Conservation (phyloP, 345 rosid genomes). For the Lagerstroemia speciosa region DNA sequence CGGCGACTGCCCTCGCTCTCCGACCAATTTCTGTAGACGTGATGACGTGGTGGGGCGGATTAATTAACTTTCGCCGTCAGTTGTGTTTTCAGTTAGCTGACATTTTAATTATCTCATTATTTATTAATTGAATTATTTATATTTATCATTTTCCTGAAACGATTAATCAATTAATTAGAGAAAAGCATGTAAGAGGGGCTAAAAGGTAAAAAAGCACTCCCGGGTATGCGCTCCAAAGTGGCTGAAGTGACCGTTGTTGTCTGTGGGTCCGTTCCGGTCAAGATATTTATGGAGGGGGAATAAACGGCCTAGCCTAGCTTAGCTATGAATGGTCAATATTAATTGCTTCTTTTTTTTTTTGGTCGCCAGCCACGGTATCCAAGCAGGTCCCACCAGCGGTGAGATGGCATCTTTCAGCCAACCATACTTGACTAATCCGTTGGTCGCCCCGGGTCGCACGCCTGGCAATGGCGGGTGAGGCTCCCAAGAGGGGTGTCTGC, state of each 20-base stretch:
- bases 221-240: not conserved
- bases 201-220: not conserved
- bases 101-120: constrained; percentile 3
- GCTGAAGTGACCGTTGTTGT: constrained; percentile 15
- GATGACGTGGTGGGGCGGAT: not conserved
- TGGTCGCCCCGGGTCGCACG: too few relatives aligned
- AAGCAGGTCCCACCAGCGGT: too few relatives aligned
- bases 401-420: too few relatives aligned
- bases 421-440: too few relatives aligned
- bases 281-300: not conserved
- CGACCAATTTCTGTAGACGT: constrained; percentile 52
- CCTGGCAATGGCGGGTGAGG: too few relatives aligned
- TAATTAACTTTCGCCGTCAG: not conserved
- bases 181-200: not conserved
- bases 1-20: constrained; percentile 83
- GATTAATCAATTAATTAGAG: not conserved
- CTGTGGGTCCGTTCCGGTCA: not conserved
- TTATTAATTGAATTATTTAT: not conserved
- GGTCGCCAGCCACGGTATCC: too few relatives aligned
- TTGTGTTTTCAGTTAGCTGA: not conserved
- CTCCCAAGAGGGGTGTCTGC: too few relatives aligned
- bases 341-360: not conserved
- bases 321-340: not conserved
- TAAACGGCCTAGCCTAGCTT: too few relatives aligned
- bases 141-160: not conserved